Conservation (phyloP, 2,329 filamentous ascomycete genomes). For the Dryadomyces quercivorus region DNA sequence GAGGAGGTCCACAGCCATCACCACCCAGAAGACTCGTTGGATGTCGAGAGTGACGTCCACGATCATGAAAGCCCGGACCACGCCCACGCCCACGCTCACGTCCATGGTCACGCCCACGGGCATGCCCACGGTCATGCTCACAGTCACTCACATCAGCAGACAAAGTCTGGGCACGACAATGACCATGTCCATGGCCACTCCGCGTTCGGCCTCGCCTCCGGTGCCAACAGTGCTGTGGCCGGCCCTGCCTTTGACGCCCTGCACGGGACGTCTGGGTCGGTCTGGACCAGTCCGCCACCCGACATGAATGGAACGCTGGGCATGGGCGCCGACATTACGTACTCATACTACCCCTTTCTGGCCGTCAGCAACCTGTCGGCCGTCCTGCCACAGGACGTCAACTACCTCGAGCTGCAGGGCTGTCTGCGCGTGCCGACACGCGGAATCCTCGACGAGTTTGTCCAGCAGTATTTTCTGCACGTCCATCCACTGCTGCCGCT, state of each 20-base stretch:
- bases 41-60: no score
- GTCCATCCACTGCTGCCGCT: slow-evolving; percentile 32
- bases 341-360: slow-evolving; percentile 31
- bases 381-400: slow-evolving; percentile 32
- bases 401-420: slow-evolving; percentile 32
- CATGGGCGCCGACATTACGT: slow-evolving; percentile 14
- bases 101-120: neutral
- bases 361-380: slow-evolving; percentile 24
- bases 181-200: no score
- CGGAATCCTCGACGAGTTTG: slow-evolving; percentile 31
- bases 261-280: no score
- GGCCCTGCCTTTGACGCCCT: no score
- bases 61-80: neutral
- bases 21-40: neutral
- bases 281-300: neutral
- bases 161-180: neutral
- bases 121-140: neutral
- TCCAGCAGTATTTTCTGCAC: slow-evolving; percentile 34
- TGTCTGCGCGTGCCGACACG: slow-evolving; percentile 31
- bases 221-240: no score
- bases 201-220: no score
- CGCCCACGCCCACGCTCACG: neutral
- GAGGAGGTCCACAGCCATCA: neutral
- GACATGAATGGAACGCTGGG: neutral
- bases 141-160: neutral